Base-by-base conservation (phyloP, 1,284 basidiomycete species). In the Cystobasidium sp. region DNA sequence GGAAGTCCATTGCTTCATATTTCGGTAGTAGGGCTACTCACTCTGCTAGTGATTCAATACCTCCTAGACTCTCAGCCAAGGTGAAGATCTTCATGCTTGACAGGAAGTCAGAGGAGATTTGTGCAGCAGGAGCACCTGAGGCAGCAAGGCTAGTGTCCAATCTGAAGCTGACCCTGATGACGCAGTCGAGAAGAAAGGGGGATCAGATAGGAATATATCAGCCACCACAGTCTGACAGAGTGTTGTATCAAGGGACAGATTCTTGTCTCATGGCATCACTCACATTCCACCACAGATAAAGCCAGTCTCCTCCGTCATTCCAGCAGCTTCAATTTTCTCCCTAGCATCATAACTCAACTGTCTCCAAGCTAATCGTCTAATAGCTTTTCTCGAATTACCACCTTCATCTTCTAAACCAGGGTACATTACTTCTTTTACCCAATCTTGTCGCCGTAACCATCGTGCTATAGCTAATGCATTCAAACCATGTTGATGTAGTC, bases 21-120 rank as follows among this genome's bases (percentile, higher is more conserved):
- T 49, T 12, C 12, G 46, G 3, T n/a, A n/a, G n/a, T 49, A 3
- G 6, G 18, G 46, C 3, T 49, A 91, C 86, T 65, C 63, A 73
- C 83, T 96, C 93, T 7, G 91, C 91, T 65, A 97, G 84, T 81
- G 88, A 90, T 86, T 98, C 95, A 16, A 97, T 92, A 0, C 94
- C 95, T 1, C 95, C 95, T 6, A 97, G 84, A 61, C 88, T 90
- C 85, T 97, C 94, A 2, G 95, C 95, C 18, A 98, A 86, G 14
- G 90, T 88, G 81, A 97, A 95, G 58, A 96, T 81, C 53, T 87
- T 83, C 44, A 90, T 85, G 1, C 86, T 82, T 0, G 87, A 87
- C 68, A 97, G 84, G 85, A 97, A 94, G 82, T 84, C 74, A 90
- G 87, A 9, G 91, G 68, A 68, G 22, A 68, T 64, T 37, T 74